A percentile compares a stretch with the other conserved stretches of the same genome.
These are phyloP conservation scores for Acanthamoeba castellanii DNA, from an alignment of 208 protist genomes.

Conservation along the genomic window DNA sequence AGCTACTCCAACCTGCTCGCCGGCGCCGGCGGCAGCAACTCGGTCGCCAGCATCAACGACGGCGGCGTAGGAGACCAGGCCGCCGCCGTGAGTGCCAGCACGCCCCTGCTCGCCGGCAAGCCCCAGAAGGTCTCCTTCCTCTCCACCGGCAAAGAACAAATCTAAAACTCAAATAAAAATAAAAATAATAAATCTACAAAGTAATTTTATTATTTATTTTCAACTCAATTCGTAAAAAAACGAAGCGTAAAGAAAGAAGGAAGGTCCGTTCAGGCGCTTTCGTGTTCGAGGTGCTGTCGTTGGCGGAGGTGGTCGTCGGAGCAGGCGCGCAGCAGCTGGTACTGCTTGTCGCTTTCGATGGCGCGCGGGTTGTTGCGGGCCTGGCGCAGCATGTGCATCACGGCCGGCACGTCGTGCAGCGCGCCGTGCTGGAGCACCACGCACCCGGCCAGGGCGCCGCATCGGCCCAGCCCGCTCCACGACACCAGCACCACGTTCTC, in stretches of 20 bases:
- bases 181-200: not conserved
- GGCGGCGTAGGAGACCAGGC: too few species aligned
- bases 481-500: constrained; percentile 64
- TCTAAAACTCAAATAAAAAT: not conserved
- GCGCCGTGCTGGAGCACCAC: not conserved
- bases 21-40: not conserved
- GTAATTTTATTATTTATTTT: too few species aligned
- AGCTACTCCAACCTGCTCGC: not conserved
- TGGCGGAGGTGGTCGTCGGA: not conserved
- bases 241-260: too few species aligned
- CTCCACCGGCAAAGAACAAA: not conserved
- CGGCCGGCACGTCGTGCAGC: not conserved
- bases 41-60: not conserved
- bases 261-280: not conserved
- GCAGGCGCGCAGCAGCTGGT: constrained; percentile 23
- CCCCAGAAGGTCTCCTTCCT: not conserved
- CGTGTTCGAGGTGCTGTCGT: not conserved
- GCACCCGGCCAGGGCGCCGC: not conserved
- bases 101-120: not conserved
- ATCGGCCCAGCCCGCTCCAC: constrained; percentile 56
- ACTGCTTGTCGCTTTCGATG: constrained; percentile 48
- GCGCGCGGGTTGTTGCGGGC: constrained; percentile 45
- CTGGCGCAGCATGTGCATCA: not conserved
- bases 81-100: not conserved
- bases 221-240: too few species aligned